A percentile compares a stretch with the other conserved stretches of the same genome.
These are phyloP conservation scores for Thelonectria rubi DNA, from an alignment of 2,329 filamentous ascomycete genomes.

Conservation along the genomic window DNA sequence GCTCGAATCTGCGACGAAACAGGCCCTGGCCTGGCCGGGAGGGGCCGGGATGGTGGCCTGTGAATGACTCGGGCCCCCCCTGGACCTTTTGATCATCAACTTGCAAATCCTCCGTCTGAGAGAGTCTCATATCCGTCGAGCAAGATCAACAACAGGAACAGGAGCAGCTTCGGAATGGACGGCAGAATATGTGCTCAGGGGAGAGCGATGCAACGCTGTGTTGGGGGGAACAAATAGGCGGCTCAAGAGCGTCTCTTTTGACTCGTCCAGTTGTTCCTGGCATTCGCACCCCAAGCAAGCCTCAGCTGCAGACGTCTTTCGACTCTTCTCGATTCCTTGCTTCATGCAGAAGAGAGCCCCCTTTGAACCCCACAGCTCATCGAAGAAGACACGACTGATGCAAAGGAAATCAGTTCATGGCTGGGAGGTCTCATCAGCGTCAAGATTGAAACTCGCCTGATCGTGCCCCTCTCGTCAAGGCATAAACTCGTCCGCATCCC, in stretches of 20 bases:
- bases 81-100: slow-evolving; percentile 5
- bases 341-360: neutral
- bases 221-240: slow-evolving; percentile 11
- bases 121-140: neutral
- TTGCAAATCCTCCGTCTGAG: too few species aligned
- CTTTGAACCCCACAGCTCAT: slow-evolving; percentile 10
- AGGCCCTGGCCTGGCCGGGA: neutral
- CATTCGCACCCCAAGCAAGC: too few species aligned
- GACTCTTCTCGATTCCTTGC: neutral
- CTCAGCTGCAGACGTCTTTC: neutral
- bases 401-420: slow-evolving; percentile 16
- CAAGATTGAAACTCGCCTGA: slow-evolving; percentile 6
- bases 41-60: neutral
- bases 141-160: slow-evolving; percentile 8
- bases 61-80: slow-evolving; percentile 16
- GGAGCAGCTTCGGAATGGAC: neutral
- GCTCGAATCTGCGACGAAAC: slow-evolving; percentile 3
- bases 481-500: slow-evolving; percentile 12
- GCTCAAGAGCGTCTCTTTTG: neutral
- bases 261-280: slow-evolving; percentile 1
- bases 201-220: slow-evolving; percentile 20
- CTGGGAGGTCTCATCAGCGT: slow-evolving; percentile 2
- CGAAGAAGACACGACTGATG: slow-evolving; percentile 2
- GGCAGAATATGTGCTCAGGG: slow-evolving; percentile 13
- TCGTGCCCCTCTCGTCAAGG: neutral